Conservation (phyloP, 805 yeast species). For the Helenozyma baotianmanensis region DNA sequence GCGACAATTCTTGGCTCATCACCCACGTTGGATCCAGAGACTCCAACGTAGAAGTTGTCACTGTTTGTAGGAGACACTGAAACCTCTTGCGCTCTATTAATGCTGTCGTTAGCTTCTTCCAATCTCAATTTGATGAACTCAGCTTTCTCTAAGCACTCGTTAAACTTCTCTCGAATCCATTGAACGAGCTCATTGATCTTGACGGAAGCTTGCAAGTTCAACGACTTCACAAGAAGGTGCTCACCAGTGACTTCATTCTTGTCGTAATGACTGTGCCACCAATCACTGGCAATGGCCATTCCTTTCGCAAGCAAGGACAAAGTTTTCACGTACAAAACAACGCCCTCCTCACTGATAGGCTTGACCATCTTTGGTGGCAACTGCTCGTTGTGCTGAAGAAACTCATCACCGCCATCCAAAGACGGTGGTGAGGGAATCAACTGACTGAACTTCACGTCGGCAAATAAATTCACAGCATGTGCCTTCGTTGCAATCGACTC, state of each 20-base stretch:
- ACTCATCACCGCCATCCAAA: constrained; percentile 35
- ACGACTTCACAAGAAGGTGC: constrained; percentile 9
- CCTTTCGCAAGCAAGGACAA: constrained; percentile 79
- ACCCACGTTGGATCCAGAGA: constrained; percentile 4
- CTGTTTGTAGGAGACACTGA: constrained; percentile 6
- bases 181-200: constrained; percentile 71
- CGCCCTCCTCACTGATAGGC: constrained; percentile 77
- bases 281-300: constrained; percentile 77
- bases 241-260: constrained; percentile 9
- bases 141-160: constrained; percentile 85
- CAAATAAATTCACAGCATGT: constrained; percentile 81
- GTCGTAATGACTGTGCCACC: constrained; percentile 66
- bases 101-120: constrained; percentile 43
- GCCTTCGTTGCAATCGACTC: constrained; percentile 85
- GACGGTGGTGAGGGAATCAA: constrained; percentile 71
- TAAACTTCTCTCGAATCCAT: constrained; percentile 86
- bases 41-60: constrained; percentile 9
- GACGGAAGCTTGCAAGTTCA: constrained; percentile 21
- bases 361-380: constrained; percentile 56
- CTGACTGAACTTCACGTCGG: constrained; percentile 86
- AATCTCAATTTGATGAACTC: constrained; percentile 64
- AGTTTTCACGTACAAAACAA: constrained; percentile 78
- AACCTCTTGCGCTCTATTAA: constrained; percentile 7
- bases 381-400: constrained; percentile 34
- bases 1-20: constrained; percentile 45